A percentile compares a stretch with the other conserved stretches of the same genome.
Evolutionary conservation across 2,329 filamentous ascomycete genomes (phyloP).

Genomic region (Ramularia endophylla): DNA sequence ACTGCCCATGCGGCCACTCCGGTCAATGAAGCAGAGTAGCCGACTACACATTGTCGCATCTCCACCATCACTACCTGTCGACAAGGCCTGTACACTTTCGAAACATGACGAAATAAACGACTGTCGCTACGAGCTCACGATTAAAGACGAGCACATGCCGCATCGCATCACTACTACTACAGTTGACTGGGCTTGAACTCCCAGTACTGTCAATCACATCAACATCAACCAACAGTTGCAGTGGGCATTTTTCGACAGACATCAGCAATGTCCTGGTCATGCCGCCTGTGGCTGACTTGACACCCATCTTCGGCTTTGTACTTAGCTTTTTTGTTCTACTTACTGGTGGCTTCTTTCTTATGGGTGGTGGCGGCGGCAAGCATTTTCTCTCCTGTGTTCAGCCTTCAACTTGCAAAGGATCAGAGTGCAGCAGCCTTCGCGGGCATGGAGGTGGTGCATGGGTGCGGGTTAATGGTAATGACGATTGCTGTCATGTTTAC

Average conservation of each 20-base stretch:
- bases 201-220: constrained; percentile 16
- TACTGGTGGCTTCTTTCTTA: constrained; percentile 12
- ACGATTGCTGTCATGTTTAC: constrained; percentile 17
- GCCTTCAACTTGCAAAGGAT: constrained; percentile 10
- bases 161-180: constrained; percentile 17
- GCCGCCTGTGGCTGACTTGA: constrained; percentile 22
- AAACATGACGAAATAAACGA: constrained; percentile 22
- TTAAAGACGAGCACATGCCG: constrained; percentile 17
- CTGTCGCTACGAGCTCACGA: constrained; percentile 21
- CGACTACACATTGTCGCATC: no score
- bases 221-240: constrained; percentile 11
- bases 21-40: constrained; percentile 25
- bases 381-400: constrained; percentile 11
- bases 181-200: constrained; percentile 10
- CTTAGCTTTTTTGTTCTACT: constrained; percentile 16
- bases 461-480: constrained; percentile 22
- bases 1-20: constrained; percentile 20
- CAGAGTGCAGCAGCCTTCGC: constrained; percentile 26
- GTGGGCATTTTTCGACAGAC: constrained; percentile 20
- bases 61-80: constrained; percentile 20
- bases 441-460: constrained; percentile 16
- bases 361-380: constrained; percentile 12
- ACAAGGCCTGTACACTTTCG: constrained; percentile 20
- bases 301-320: no score
- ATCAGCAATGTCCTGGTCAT: constrained; percentile 26